Evolutionary conservation across 2,329 filamentous ascomycete genomes (phyloP).

Genomic region (Myriosclerotinia duriaeana): DNA sequence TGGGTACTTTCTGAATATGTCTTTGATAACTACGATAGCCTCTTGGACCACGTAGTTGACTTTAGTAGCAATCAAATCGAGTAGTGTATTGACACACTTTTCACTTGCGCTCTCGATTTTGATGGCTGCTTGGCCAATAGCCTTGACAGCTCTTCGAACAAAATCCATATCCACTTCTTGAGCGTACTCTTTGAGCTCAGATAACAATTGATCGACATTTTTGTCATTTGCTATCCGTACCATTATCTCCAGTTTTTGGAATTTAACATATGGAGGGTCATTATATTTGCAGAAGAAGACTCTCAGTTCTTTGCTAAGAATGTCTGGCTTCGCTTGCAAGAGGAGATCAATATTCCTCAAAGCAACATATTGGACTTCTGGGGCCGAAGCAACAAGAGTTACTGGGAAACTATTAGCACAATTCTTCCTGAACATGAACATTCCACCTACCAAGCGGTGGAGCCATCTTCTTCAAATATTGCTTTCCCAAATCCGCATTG

Average conservation of each 20-base stretch:
- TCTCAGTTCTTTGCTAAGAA: constrained; percentile 92
- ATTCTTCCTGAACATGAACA: not conserved
- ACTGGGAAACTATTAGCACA: constrained; percentile 53
- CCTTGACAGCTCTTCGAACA: constrained; percentile 87
- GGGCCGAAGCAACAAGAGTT: constrained; percentile 89
- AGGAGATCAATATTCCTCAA: constrained; percentile 94
- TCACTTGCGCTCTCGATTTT: constrained; percentile 96
- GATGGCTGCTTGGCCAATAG: constrained; percentile 96
- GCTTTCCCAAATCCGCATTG: constrained; percentile 72
- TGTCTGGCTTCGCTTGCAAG: constrained; percentile 92
- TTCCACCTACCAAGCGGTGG: constrained; percentile 74
- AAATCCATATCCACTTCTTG: constrained; percentile 99
- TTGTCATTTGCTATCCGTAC: constrained; percentile 96
- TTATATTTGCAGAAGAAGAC: constrained; percentile 99
- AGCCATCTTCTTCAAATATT: constrained; percentile 98
- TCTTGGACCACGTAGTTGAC: constrained; percentile 99
- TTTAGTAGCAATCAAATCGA: constrained; percentile 94
- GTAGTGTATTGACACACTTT: constrained; percentile 88
- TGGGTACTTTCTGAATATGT: constrained; percentile 95
- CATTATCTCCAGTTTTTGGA: constrained; percentile 98
- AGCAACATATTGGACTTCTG: constrained; percentile 97
- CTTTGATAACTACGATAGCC: constrained; percentile 97
- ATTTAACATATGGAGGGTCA: constrained; percentile 94
- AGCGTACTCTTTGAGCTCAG: constrained; percentile 95
- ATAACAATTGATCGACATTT: constrained; percentile 91